A percentile compares a stretch with the other conserved stretches of the same genome.
phyloP scores from a whole-genome alignment of 257 asterid genomes.

The Fraxinus excelsior region DNA sequence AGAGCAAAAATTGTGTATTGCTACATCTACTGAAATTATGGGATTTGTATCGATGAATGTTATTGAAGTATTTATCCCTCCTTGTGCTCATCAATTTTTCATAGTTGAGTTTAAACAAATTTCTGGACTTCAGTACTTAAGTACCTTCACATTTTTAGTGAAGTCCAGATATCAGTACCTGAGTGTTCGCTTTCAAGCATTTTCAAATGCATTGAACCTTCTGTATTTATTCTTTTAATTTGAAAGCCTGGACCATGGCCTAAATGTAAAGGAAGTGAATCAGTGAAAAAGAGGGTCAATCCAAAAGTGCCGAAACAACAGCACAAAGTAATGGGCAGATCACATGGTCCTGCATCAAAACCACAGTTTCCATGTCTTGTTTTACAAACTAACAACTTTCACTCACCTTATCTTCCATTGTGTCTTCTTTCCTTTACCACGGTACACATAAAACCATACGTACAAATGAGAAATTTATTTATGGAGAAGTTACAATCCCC shows the following conservation, averaged over 20 bases:
- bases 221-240: not conserved
- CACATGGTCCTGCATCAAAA: slow-evolving; percentile 23
- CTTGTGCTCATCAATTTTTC: not conserved
- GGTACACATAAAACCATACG: no score
- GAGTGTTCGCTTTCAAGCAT: slow-evolving; percentile 1
- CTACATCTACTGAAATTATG: not conserved
- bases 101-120: not conserved
- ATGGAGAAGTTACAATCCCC: not conserved
- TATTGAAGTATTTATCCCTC: not conserved
- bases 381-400: not conserved
- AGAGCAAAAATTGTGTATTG: not conserved
- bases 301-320: slow-evolving; percentile 30
- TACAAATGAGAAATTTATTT: no score
- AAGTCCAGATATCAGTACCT: not conserved
- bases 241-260: not conserved
- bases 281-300: slow-evolving; percentile 14
- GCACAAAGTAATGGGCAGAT: slow-evolving; percentile 25
- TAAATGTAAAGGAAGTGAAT: slow-evolving; percentile 12
- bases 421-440: not conserved
- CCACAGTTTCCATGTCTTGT: not conserved
- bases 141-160: not conserved
- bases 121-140: not conserved
- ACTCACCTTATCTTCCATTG: not conserved
- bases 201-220: not conserved
- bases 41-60: not conserved